Conservation (phyloP, 2,329 filamentous ascomycete species). For the Aspergillus thermomutatus region DNA sequence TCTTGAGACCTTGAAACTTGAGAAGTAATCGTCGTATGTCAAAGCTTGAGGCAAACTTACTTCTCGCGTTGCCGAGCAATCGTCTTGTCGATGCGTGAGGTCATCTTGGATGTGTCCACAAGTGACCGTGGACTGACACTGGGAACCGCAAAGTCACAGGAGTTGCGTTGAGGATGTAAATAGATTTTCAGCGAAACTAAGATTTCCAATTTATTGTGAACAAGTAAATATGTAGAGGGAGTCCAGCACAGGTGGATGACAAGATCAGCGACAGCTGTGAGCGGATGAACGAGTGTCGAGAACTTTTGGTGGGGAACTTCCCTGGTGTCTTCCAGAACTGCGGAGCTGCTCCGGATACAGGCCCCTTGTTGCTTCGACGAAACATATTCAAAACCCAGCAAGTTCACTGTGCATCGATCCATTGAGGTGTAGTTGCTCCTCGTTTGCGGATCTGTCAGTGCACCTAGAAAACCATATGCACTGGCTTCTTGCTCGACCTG, state of each 20-base stretch:
- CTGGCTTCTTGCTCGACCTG: background rate
- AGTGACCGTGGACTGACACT: background rate
- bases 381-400: background rate
- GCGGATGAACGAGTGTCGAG: constrained; percentile 1
- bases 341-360: background rate
- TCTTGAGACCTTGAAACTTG: background rate
- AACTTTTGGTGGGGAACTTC: constrained; percentile 17
- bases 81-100: constrained; percentile 62
- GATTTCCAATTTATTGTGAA: background rate
- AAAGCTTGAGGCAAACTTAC: constrained; percentile 40
- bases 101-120: constrained; percentile 28
- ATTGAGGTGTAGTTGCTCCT: background rate
- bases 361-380: background rate
- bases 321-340: constrained; percentile 7
- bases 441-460: background rate
- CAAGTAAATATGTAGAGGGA: background rate
- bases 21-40: background rate
- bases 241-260: background rate
- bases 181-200: background rate
- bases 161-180: background rate
- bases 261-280: background rate
- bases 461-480: background rate
- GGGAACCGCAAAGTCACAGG: background rate
- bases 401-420: background rate
- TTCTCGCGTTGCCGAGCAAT: constrained; percentile 75